Conservation (phyloP, 1,284 basidiomycete genomes). For the Boletus subluridellus region DNA sequence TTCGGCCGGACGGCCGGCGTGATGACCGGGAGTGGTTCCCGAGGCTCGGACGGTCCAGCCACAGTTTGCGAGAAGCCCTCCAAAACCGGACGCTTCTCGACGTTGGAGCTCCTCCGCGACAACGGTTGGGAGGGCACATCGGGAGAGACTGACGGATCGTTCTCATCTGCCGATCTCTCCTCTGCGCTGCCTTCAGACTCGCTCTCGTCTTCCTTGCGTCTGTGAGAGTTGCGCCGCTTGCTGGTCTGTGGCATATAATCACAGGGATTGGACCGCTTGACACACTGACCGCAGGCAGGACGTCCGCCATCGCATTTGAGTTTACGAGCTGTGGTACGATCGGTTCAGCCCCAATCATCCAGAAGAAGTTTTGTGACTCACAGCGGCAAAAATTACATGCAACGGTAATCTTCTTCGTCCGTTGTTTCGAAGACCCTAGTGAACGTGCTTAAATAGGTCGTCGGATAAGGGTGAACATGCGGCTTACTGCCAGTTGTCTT, state of each 20-base stretch:
- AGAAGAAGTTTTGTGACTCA: slow-evolving; percentile 40
- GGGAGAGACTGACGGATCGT: slow-evolving; percentile 64
- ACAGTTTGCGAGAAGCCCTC: slow-evolving; percentile 32
- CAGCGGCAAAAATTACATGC: slow-evolving; percentile 84
- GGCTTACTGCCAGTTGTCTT: slow-evolving; percentile 33
- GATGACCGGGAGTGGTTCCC: slow-evolving; percentile 29
- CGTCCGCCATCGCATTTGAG: slow-evolving; percentile 79
- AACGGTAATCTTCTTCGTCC: slow-evolving; percentile 77
- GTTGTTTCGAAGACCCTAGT: slow-evolving; percentile 47
- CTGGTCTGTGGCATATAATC: slow-evolving; percentile 71
- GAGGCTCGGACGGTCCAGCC: slow-evolving; percentile 36
- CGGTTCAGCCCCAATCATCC: slow-evolving; percentile 19
- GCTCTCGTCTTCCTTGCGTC: slow-evolving; percentile 59
- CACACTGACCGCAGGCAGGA: slow-evolving; percentile 73
- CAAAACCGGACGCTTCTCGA: slow-evolving; percentile 44
- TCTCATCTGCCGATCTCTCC: slow-evolving; percentile 53
- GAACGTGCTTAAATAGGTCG: slow-evolving; percentile 3
- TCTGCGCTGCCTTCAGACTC: slow-evolving; percentile 62
- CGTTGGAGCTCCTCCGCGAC: slow-evolving; percentile 59
- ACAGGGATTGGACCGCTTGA: slow-evolving; percentile 69
- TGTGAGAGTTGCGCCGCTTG: slow-evolving; percentile 62
- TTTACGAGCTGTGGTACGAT: slow-evolving; percentile 59
- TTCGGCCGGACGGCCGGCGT: slow-evolving; percentile 31
- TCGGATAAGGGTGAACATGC: slow-evolving; percentile 5
- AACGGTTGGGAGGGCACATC: slow-evolving; percentile 54